Conservation (phyloP, 2,329 filamentous ascomycete genomes). For the Diaporthe humulicola region DNA sequence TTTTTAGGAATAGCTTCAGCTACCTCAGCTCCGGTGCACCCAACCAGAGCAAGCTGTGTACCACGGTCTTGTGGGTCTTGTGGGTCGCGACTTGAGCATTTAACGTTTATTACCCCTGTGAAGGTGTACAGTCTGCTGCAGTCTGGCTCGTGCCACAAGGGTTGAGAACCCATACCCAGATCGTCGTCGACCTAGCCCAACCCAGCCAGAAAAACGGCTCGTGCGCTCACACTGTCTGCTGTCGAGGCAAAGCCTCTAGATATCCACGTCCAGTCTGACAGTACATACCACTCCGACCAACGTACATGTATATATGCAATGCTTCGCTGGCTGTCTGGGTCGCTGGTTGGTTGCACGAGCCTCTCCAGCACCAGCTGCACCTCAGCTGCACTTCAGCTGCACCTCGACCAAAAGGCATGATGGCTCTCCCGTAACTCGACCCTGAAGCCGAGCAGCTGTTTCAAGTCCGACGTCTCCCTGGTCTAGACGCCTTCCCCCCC, state of each 20-base stretch:
- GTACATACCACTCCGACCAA: neutral
- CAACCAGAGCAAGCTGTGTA: no score
- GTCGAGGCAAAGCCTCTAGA: neutral
- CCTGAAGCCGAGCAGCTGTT: constrained; percentile 15
- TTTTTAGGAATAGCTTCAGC: no score
- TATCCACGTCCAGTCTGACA: neutral
- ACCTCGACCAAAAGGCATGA: constrained; percentile 10
- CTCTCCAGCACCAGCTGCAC: neutral
- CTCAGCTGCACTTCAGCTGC: neutral
- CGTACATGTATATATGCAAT: neutral
- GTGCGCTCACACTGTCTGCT: neutral
- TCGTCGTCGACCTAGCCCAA: neutral
- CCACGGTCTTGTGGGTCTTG: no score
- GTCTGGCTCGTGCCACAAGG: constrained; percentile 14
- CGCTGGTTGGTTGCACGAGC: neutral
- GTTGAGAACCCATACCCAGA: constrained; percentile 14
- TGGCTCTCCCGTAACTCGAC: neutral
- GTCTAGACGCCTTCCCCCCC: constrained; percentile 6
- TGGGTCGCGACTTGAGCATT: no score
- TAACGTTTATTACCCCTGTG: no score
- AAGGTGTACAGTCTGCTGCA: neutral
- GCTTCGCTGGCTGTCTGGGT: neutral
- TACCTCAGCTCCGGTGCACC: no score
- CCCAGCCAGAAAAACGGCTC: neutral
- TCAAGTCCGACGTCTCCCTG: neutral